Conservation (phyloP, 2,329 filamentous ascomycete genomes). For the Grosmannia penicillata region DNA sequence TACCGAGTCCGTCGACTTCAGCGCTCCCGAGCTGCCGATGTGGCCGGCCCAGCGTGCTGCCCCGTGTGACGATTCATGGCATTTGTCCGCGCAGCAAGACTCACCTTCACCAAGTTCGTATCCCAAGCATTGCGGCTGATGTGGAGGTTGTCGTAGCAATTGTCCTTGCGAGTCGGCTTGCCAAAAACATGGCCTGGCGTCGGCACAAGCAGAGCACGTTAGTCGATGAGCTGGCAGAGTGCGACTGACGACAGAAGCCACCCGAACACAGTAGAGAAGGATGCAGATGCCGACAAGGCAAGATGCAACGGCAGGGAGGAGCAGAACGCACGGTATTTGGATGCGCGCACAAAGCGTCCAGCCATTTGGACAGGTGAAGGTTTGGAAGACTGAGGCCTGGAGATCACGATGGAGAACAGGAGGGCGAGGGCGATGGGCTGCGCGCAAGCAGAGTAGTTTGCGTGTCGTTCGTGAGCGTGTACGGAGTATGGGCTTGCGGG, state of each 20-base stretch:
- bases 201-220: background rate
- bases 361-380: too few relatives aligned
- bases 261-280: background rate
- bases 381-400: too few relatives aligned
- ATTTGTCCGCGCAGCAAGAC: too few relatives aligned
- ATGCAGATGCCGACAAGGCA: background rate
- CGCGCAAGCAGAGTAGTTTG: too few relatives aligned
- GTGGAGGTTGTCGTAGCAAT: conserved; percentile 95
- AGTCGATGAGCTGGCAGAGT: too few relatives aligned
- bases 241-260: too few relatives aligned
- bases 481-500: too few relatives aligned
- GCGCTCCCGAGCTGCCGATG: too few relatives aligned
- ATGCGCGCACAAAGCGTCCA: conserved; percentile 52
- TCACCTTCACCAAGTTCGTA: conserved; percentile 92
- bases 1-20: background rate
- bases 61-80: too few relatives aligned
- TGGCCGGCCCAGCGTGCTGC: too few relatives aligned
- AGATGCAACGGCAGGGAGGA: background rate
- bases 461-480: too few relatives aligned
- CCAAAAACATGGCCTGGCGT: conserved; percentile 92
- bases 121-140: conserved; percentile 99
- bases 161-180: conserved; percentile 87
- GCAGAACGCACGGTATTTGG: conserved; percentile 47
- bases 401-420: conserved; percentile 1
- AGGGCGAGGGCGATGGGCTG: too few relatives aligned